These are phyloP conservation scores for Diplodia mutila DNA, from an alignment of 2,329 filamentous ascomycete genomes.

Conservation along the genomic window DNA sequence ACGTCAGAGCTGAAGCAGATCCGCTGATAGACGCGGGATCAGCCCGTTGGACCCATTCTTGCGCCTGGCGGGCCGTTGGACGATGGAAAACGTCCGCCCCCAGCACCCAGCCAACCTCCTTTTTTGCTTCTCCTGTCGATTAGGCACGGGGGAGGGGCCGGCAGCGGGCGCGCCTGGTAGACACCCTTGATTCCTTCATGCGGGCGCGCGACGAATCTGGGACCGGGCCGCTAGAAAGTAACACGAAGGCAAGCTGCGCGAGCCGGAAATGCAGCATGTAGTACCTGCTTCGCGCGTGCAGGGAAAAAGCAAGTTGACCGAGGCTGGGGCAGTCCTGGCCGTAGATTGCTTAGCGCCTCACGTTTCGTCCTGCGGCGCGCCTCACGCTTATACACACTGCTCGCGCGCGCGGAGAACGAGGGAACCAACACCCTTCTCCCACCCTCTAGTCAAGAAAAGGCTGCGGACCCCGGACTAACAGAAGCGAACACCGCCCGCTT, in stretches of 20 bases:
- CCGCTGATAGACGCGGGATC: conserved; percentile 21
- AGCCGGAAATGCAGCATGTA: background rate
- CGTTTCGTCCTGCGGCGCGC: conserved; percentile 10
- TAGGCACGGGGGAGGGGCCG: background rate
- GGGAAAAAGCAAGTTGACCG: conserved; percentile 8
- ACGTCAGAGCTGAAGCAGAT: conserved; percentile 21
- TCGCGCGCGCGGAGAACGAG: background rate
- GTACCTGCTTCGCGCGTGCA: conserved; percentile 9
- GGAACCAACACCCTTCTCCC: background rate
- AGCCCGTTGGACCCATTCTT: conserved; percentile 22
- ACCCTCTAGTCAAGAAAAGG: background rate
- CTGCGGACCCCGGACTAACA: conserved; percentile 3
- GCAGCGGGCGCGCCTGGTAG: background rate
- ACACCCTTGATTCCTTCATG: conserved; percentile 24
- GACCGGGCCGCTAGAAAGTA: conserved; percentile 12
- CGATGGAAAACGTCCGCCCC: background rate
- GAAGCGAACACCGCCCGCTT: background rate
- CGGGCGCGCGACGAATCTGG: conserved; percentile 7
- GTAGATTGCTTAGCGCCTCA: conserved; percentile 12
- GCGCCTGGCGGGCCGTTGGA: conserved; percentile 15
- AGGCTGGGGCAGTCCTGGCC: background rate
- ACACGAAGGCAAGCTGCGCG: conserved; percentile 1
- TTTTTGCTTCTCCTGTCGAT: conserved; percentile 3
- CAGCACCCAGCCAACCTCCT: background rate
- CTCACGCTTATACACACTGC: background rate